Conservation (phyloP, 306 rosid genomes). For the Cucurbita moschata region DNA sequence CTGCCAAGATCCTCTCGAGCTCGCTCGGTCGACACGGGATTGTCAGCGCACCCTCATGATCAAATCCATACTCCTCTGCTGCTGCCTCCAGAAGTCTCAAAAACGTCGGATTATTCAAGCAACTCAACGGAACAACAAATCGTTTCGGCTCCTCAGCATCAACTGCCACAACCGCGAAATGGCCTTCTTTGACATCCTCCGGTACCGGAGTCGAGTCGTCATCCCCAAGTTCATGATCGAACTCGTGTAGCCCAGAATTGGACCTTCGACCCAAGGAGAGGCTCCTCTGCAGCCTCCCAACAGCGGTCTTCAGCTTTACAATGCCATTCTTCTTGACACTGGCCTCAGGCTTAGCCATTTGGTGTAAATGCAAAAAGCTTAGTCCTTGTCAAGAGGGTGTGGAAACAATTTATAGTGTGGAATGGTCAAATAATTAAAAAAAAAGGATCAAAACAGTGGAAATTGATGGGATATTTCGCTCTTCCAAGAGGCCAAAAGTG, state of each 20-base stretch:
- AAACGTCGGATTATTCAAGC: constrained; percentile 42
- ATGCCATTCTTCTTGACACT: constrained; percentile 27
- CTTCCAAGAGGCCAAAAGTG: not conserved
- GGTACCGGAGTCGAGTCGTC: constrained; percentile 26
- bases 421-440: not conserved
- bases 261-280: constrained; percentile 26
- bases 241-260: not conserved
- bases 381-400: not conserved
- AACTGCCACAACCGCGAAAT: constrained; percentile 58
- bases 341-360: constrained; percentile 26
- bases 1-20: constrained; percentile 38
- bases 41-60: constrained; percentile 51
- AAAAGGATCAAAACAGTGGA: not conserved
- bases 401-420: not conserved
- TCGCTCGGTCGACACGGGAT: constrained; percentile 52
- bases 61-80: constrained; percentile 73
- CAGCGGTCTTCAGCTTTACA: constrained; percentile 42
- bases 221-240: not conserved
- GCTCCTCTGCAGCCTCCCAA: constrained; percentile 50
- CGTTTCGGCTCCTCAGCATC: constrained; percentile 39
- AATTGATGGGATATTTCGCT: not conserved
- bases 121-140: constrained; percentile 52
- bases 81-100: constrained; percentile 47
- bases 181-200: constrained; percentile 68
- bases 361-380: not conserved